Percentiles rank a stretch among this genome's conserved stretches.
These are phyloP conservation scores for Vigna radiata DNA, from an alignment of 306 rosid species.

Conservation along the genomic window DNA sequence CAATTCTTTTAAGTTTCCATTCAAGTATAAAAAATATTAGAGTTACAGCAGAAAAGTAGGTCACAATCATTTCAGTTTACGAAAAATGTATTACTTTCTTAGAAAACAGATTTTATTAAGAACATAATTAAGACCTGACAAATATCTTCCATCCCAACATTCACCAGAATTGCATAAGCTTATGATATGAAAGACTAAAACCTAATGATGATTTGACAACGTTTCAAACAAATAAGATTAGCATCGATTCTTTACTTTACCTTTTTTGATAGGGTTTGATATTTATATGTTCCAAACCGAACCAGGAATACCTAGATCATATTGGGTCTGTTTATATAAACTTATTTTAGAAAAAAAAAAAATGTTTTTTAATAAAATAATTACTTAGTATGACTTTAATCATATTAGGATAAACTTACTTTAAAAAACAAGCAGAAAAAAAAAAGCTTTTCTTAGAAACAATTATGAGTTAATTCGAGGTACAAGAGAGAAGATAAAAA, in stretches of 20 bases:
- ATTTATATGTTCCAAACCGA: constrained; percentile 29
- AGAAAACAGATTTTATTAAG: neutral
- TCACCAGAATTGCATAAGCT: neutral
- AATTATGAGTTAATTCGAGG: too few species aligned
- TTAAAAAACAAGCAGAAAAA: too few species aligned
- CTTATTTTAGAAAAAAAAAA: too few species aligned
- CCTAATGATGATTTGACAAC: neutral
- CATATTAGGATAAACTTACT: too few species aligned
- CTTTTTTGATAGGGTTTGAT: constrained; percentile 13
- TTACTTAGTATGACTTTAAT: too few species aligned
- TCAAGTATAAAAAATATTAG: neutral
- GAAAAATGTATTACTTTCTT: neutral
- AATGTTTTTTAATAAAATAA: too few species aligned
- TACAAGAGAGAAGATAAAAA: too few species aligned
- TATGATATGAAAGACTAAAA: constrained; percentile 1
- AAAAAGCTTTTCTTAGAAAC: too few species aligned
- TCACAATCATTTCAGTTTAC: neutral
- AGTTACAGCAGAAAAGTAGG: neutral
- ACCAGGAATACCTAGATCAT: neutral
- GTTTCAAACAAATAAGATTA: constrained; percentile 18
- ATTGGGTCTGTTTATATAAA: too few species aligned
- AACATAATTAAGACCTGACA: neutral
- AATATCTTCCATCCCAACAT: constrained; percentile 18
- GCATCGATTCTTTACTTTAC: neutral
- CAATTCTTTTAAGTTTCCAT: neutral